Evolutionary conservation across 345 rosid genomes (phyloP), one percentile per base, ranked within the genome.

Genomic region (Camelina hispida): DNA sequence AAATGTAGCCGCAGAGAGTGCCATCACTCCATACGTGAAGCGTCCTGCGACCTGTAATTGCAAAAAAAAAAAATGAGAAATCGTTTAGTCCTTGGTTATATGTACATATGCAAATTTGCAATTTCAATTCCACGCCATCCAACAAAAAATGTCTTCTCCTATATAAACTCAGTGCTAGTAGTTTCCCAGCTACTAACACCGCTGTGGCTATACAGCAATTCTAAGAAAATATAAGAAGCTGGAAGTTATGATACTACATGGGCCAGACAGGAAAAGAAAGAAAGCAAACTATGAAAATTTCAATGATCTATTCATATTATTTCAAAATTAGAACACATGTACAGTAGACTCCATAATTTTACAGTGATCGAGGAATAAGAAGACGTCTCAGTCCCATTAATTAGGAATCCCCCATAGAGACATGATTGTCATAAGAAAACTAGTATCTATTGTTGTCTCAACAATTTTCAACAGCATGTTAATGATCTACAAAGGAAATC

Each of bases 21-120:
- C 89, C 95, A 94, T 94, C 35, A 94, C 98, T 75, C 98, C 98
- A 82, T 94, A 94, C 4, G 98, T 90, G 78, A 94, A 91, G 69
- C 88, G 92, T 72, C 98, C 98, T 62, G 98, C 84, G 11, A 94
- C 96, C 98, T 94, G 75, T 30, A 68, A 55, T 40, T 66, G 78
- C 54, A 69, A 44, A 62, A 48, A 16, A 54, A 61, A 9, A 42
- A 42, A 30, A 4, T 0, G 22, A 20, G 6, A 14, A 42, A 42
- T 9, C 15, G n/a, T 42, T 34, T 25, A 35, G 35, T 55, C 60
- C 58, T 46, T 46, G 66, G 15, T 53, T 61, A 71, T 20, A 53
- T 38, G 5, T 38, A 38, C 3, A 40, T 42, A 6, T 74, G 17
- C 55, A 34, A 56, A 69, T 37, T 42, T 0, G 5, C 16, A 55